Evolutionary conservation across 139 green algal species (phyloP).

Genomic region (Dunaliella primolecta): DNA sequence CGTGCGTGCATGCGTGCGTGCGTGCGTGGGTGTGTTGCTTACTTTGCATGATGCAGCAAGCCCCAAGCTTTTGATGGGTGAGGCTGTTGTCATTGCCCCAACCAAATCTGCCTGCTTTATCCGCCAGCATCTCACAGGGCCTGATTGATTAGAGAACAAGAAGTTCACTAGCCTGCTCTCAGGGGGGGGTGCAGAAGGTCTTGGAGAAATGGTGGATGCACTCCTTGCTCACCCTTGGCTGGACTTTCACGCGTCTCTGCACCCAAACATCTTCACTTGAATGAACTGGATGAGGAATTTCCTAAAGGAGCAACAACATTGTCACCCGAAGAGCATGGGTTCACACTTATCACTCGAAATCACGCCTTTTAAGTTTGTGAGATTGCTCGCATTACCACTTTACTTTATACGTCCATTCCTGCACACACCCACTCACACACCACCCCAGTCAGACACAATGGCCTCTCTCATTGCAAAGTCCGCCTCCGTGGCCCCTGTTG

Average conservation of each 20-base stretch:
- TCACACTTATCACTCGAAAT: too few relatives aligned
- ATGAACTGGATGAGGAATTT: too few relatives aligned
- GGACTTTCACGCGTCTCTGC: too few relatives aligned
- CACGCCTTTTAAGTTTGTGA: not conserved
- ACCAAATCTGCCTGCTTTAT: not conserved
- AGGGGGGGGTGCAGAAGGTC: not conserved
- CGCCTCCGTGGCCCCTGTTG: slow-evolving; percentile 12
- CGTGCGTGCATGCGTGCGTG: not conserved
- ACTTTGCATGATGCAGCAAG: not conserved
- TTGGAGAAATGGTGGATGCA: not conserved
- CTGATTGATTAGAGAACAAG: not conserved
- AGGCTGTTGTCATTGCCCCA: not conserved
- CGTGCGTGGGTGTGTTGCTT: not conserved
- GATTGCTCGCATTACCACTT: not conserved
- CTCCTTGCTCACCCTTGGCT: too few relatives aligned
- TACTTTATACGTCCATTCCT: not conserved
- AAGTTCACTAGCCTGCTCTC: not conserved
- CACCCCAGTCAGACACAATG: slow-evolving; percentile 17
- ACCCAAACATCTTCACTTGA: not conserved
- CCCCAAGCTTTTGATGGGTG: not conserved
- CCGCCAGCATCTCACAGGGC: not conserved
- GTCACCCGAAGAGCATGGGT: too few relatives aligned
- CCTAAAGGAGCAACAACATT: not conserved
- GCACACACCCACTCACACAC: not conserved
- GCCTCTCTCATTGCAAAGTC: slow-evolving; percentile 24